A percentile compares a stretch with the other conserved stretches of the same genome.
Evolutionary conservation across 192 early-diverging fungal species (phyloP).

Genomic region (Chytriomyces sp.): DNA sequence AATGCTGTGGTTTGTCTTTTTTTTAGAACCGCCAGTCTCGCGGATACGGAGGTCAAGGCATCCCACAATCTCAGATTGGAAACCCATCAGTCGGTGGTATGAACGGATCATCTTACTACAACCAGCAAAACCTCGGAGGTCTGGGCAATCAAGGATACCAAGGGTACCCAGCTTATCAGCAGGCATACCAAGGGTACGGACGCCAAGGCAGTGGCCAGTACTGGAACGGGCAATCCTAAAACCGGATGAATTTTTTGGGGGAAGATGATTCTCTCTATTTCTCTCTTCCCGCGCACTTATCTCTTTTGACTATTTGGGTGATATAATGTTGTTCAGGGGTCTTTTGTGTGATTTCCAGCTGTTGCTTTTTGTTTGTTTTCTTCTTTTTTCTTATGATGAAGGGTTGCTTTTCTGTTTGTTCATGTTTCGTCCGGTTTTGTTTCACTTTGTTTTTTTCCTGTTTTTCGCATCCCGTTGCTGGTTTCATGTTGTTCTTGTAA

Average conservation of each 20-base stretch:
- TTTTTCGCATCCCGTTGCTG: neutral
- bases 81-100: conserved; percentile 10
- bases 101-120: conserved; percentile 35
- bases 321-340: neutral
- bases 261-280: conserved; percentile 1
- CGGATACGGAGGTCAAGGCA: conserved; percentile 22
- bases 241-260: neutral
- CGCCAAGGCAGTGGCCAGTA: conserved; percentile 40
- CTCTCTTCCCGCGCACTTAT: neutral
- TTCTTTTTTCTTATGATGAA: neutral
- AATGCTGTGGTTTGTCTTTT: neutral
- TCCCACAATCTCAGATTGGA: conserved; percentile 17
- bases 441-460: neutral
- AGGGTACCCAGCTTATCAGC: conserved; percentile 27
- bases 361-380: conserved; percentile 10
- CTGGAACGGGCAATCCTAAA: conserved; percentile 46
- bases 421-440: neutral
- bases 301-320: neutral
- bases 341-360: conserved; percentile 9
- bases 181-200: conserved; percentile 29
- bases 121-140: conserved; percentile 34
- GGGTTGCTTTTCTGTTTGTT: neutral
- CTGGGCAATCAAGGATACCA: conserved; percentile 17
- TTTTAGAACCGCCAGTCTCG: conserved; percentile 26
- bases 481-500: neutral